phyloP scores from a whole-genome alignment of 2,329 filamentous ascomycete species.

The Monosporascus sp. region DNA sequence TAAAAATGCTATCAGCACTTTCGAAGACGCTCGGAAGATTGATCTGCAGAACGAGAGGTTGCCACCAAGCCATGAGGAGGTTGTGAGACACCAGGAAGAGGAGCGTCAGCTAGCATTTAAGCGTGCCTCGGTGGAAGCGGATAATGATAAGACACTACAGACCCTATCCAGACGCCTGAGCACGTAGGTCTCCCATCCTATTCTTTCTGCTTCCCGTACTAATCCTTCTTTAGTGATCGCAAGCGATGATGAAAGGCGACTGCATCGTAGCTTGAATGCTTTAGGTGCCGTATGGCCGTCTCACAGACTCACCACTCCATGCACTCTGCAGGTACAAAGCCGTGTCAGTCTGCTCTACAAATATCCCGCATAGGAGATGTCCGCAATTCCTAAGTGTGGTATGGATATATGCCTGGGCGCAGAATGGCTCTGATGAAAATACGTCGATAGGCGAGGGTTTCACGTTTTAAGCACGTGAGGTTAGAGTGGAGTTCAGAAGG shows the following conservation, averaged over 20 bases:
- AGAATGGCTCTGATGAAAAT: too few species aligned
- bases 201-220: slow-evolving; percentile 1
- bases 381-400: neutral
- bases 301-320: neutral
- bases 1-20: slow-evolving; percentile 95
- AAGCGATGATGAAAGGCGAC: slow-evolving; percentile 19
- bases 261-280: slow-evolving; percentile 15
- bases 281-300: slow-evolving; percentile 7
- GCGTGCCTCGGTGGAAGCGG: slow-evolving; percentile 79
- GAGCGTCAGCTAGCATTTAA: slow-evolving; percentile 78
- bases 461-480: neutral
- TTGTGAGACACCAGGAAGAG: slow-evolving; percentile 74
- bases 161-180: slow-evolving; percentile 85
- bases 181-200: slow-evolving; percentile 66
- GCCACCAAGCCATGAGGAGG: slow-evolving; percentile 88
- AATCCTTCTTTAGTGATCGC: slow-evolving; percentile 23
- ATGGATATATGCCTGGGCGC: neutral
- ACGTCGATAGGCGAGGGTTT: too few species aligned
- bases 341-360: neutral
- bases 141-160: slow-evolving; percentile 84
- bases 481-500: neutral
- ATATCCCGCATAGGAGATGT: neutral
- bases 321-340: neutral
- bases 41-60: slow-evolving; percentile 94
- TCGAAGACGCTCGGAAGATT: slow-evolving; percentile 95